Evolutionary conservation across 1,284 basidiomycete species (phyloP).

Genomic region (Dichomitus squalens): DNA sequence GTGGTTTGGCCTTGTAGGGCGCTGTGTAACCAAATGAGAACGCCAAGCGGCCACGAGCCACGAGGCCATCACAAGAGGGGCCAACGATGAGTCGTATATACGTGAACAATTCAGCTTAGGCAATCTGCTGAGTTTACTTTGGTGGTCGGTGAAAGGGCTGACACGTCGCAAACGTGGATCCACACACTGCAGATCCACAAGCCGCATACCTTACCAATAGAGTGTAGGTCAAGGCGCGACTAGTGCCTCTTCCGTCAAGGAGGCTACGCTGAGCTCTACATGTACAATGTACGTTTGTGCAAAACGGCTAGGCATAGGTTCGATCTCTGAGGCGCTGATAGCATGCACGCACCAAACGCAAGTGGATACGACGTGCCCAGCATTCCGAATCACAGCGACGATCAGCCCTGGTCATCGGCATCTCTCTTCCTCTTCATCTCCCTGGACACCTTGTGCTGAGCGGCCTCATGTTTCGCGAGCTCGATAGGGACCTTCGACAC

Average conservation of each 20-base stretch:
- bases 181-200: too few relatives aligned
- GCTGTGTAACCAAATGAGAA: background rate
- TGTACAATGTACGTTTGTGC: constrained; percentile 7
- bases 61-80: background rate
- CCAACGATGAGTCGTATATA: too few relatives aligned
- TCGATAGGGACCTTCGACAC: constrained; percentile 89
- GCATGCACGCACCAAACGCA: constrained; percentile 13
- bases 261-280: background rate
- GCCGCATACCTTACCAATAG: too few relatives aligned
- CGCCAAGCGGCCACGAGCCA: background rate
- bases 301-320: constrained; percentile 1
- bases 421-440: constrained; percentile 93
- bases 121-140: too few relatives aligned
- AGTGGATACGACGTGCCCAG: background rate
- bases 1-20: background rate
- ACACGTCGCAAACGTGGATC: background rate
- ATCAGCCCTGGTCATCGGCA: constrained; percentile 66
- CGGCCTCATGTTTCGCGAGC: constrained; percentile 87
- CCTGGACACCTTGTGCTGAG: constrained; percentile 84
- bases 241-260: too few relatives aligned
- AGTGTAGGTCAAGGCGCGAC: too few relatives aligned
- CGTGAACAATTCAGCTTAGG: too few relatives aligned
- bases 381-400: background rate
- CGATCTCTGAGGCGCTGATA: background rate
- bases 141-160: too few relatives aligned